Evolutionary conservation across 129 eudicot species (phyloP).

Genomic region (Cynara cardunculus): DNA sequence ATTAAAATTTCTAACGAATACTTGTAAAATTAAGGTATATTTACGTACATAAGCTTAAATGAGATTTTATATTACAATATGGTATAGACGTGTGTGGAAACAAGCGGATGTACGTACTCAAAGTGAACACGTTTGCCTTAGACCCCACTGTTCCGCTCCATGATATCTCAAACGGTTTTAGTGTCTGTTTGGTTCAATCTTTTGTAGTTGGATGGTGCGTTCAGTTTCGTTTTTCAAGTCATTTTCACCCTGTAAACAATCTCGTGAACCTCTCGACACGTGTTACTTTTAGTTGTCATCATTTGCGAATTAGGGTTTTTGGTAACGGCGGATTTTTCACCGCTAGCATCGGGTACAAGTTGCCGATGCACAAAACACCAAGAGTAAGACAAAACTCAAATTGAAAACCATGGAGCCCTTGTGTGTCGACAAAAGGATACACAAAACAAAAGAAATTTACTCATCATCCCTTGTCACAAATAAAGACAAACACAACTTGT

Average conservation of each 20-base stretch:
- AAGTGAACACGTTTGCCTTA: neutral
- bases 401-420: slow-evolving; percentile 15
- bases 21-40: neutral
- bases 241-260: neutral
- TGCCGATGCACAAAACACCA: slow-evolving; percentile 16
- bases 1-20: neutral
- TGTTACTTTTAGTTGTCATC: neutral
- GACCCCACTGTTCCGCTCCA: neutral
- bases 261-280: neutral
- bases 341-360: neutral
- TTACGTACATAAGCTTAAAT: too few species aligned
- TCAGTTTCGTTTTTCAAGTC: neutral
- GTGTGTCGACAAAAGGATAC: slow-evolving; percentile 1
- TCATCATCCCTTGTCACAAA: slow-evolving; percentile 11
- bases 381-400: slow-evolving; percentile 10
- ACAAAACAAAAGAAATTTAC: slow-evolving; percentile 9
- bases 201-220: neutral
- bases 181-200: neutral
- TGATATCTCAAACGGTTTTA: neutral
- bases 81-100: too few species aligned
- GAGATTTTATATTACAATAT: too few species aligned
- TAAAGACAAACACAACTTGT: slow-evolving; percentile 6
- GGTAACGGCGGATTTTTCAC: neutral
- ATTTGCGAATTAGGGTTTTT: neutral
- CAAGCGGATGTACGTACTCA: neutral